Percentiles rank a stretch among this genome's conserved stretches.
phyloP scores from a whole-genome alignment of 2,329 filamentous ascomycete genomes.

The Dothistroma pini region DNA sequence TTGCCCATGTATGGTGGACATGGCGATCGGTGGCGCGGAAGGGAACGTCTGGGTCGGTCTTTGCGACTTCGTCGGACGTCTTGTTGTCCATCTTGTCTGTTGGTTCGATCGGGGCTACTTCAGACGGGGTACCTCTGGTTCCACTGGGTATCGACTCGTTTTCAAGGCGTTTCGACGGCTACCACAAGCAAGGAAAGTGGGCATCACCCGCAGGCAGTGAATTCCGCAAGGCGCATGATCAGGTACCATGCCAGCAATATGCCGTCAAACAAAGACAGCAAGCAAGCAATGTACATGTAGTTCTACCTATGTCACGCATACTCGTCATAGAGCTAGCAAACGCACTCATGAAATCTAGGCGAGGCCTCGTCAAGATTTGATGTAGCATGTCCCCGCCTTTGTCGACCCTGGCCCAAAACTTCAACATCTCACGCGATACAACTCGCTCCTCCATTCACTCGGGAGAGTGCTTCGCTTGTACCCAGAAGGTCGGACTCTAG shows the following conservation, averaged over 20 bases:
- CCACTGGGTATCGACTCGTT: background rate
- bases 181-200: background rate
- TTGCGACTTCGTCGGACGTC: constrained; percentile 48
- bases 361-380: background rate
- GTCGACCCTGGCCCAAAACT: background rate
- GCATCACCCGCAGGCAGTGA: background rate
- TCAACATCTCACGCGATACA: background rate
- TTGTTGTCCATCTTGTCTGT: constrained; percentile 16
- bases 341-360: background rate
- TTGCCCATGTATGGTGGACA: constrained; percentile 88
- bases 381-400: background rate
- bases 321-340: background rate
- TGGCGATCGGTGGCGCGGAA: constrained; percentile 73
- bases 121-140: too few relatives aligned
- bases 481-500: background rate
- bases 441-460: background rate
- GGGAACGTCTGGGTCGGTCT: constrained; percentile 60
- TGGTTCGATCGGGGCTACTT: background rate
- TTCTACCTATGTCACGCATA: too few relatives aligned
- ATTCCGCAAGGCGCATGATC: background rate
- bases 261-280: background rate
- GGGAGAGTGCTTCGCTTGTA: background rate
- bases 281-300: background rate
- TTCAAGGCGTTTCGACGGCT: background rate
- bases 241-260: background rate